A percentile compares a stretch with the other conserved stretches of the same genome.
These are phyloP conservation scores for Leucocoprinus leucothites DNA, from an alignment of 768 basidiomycete genomes.

Conservation along the genomic window DNA sequence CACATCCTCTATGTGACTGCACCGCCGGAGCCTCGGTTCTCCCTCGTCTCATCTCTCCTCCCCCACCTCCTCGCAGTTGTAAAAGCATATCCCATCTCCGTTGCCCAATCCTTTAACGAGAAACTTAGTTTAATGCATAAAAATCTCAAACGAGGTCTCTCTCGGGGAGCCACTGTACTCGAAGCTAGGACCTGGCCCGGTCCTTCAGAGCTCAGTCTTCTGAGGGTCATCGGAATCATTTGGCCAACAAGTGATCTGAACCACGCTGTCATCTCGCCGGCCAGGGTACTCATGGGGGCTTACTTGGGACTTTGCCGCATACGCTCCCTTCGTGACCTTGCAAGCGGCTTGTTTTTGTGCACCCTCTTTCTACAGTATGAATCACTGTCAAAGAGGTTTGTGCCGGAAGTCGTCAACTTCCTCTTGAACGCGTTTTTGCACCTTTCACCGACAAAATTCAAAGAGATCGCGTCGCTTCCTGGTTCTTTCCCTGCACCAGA, in stretches of 20 bases:
- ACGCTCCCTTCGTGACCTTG: constrained; percentile 68
- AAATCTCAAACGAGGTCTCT: constrained; percentile 83
- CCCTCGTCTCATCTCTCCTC: constrained; percentile 60
- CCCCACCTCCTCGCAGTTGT: constrained; percentile 80
- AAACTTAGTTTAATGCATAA: constrained; percentile 92
- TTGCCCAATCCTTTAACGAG: constrained; percentile 73
- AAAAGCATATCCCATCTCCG: constrained; percentile 74
- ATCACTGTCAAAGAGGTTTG: constrained; percentile 74
- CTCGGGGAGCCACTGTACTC: constrained; percentile 55
- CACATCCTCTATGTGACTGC: constrained; percentile 78
- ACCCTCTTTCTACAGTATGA: constrained; percentile 87
- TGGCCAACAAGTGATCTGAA: constrained; percentile 97
- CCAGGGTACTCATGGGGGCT: constrained; percentile 84
- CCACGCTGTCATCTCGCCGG: constrained; percentile 84
- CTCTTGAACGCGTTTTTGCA: constrained; percentile 66
- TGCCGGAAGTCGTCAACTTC: constrained; percentile 90
- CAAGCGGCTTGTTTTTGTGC: constrained; percentile 86
- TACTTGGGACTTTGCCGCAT: constrained; percentile 87
- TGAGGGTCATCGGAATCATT: constrained; percentile 74
- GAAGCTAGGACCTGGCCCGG: constrained; percentile 88
- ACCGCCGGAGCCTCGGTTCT: constrained; percentile 56
- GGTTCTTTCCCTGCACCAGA: constrained; percentile 74
- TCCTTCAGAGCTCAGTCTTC: constrained; percentile 72
- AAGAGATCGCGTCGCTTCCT: constrained; percentile 46
- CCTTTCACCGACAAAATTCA: constrained; percentile 63